Base-by-base conservation (phyloP, 139 green algal genomes). In the Coelastrella sp. region DNA sequence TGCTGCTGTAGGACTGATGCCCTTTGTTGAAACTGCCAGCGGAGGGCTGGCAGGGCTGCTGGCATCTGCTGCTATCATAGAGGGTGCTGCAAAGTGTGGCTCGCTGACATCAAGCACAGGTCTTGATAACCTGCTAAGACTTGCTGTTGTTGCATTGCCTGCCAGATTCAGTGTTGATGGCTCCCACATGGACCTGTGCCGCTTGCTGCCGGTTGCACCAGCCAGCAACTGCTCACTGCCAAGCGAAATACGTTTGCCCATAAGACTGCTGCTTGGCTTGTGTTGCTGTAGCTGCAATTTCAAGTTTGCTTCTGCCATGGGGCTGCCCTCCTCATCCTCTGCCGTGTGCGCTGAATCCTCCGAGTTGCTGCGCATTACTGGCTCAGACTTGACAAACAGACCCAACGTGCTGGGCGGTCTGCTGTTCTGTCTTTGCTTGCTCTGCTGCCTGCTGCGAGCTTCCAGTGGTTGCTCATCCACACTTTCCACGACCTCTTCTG, bases 71-170 rank as follows among this genome's bases (percentile, higher is more conserved):
- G 66, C 49, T 72, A 57, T n/a, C 10, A 49, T 84, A 22, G 11
- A 12, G 22, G 56, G 78, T 35, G 49, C 49, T 57, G 74, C 78
- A 84, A 80, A 80, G 12, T 85, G 25, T 22, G 68, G 68, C 84
- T 88, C 84, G 84, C 84, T 81, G 24, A 88, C 66, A 12, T 88
- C 84, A n/a, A 88, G 84, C 66, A 88, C 84, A 10, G 68, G 68
- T 17, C 84, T 59, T 70, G 73, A 11, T 68, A 57, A 24, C 8
- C 24, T 6, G 24, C 74, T 58, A 20, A 57, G 8, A 57, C 8
- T 57, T 22, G 24, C 9, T 12, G 24, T 1, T 12, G 11, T 20
- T 8, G 24, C 8, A 17, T 1, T 8, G 8, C 74, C n/a, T n/a
- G 84, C 35, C 7, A 14, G 24, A 58, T 22, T 10, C 9, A 20